These are phyloP conservation scores for Cryptococcus depauperatus DNA, from an alignment of 1,284 basidiomycete genomes.

Conservation along the genomic window DNA sequence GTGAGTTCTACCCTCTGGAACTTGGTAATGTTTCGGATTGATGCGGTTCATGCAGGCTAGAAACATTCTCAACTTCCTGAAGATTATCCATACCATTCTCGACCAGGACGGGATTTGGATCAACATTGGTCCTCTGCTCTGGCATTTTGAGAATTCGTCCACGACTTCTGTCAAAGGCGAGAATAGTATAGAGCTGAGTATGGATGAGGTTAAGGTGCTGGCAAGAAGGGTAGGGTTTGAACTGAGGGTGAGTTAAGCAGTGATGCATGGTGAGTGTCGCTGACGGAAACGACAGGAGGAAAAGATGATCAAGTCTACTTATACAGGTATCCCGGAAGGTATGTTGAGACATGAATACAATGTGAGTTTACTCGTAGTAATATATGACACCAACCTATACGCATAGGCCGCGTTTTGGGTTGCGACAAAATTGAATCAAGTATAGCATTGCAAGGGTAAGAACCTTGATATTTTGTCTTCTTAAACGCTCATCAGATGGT, in stretches of 20 bases:
- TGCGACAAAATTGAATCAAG: slow-evolving; percentile 54
- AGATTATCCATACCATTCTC: slow-evolving; percentile 71
- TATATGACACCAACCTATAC: neutral
- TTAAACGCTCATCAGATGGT: too few relatives aligned
- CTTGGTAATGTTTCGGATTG: neutral
- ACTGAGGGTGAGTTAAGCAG: slow-evolving; percentile 53
- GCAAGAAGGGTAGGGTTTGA: slow-evolving; percentile 72
- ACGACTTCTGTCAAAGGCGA: slow-evolving; percentile 58
- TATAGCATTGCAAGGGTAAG: neutral
- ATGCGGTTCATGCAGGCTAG: slow-evolving; percentile 66
- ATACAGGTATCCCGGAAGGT: slow-evolving; percentile 71
- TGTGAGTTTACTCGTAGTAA: slow-evolving; percentile 27
- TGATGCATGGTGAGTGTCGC: neutral
- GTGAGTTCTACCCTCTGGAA: slow-evolving; percentile 46
- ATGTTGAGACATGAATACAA: slow-evolving; percentile 88
- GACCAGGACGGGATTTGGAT: slow-evolving; percentile 80
- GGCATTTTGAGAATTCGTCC: slow-evolving; percentile 81
- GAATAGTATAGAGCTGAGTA: slow-evolving; percentile 70
- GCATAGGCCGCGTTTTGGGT: slow-evolving; percentile 65
- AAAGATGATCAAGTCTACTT: slow-evolving; percentile 68
- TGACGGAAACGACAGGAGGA: slow-evolving; percentile 56
- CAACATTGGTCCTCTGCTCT: slow-evolving; percentile 84
- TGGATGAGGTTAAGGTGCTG: slow-evolving; percentile 78
- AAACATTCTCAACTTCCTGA: slow-evolving; percentile 82
- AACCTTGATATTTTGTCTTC: too few relatives aligned